phyloP scores from a whole-genome alignment of 768 basidiomycete genomes.

The Leccinum rimulosum region DNA sequence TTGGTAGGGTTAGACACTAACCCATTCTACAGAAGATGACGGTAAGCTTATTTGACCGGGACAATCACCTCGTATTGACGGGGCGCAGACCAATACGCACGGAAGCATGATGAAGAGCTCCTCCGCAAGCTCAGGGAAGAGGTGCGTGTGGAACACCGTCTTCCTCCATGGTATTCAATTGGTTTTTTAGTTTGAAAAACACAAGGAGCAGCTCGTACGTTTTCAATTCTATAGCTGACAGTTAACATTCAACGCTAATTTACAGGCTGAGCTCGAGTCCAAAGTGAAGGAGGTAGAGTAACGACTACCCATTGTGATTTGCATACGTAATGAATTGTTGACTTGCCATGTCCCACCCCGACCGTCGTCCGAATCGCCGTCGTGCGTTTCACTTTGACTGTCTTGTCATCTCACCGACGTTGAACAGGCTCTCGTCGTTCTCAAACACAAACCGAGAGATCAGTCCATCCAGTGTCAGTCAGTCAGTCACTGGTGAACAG shows the following conservation, averaged over 20 bases:
- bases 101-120: constrained; percentile 54
- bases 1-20: not conserved
- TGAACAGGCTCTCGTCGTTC: constrained; percentile 17
- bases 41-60: constrained; percentile 30
- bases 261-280: constrained; percentile 31
- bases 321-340: not conserved
- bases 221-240: constrained; percentile 4
- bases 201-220: constrained; percentile 35
- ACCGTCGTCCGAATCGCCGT: constrained; percentile 25
- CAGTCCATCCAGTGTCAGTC: constrained; percentile 24
- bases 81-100: constrained; percentile 59
- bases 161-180: not conserved
- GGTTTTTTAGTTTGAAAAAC: constrained; percentile 26
- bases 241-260: constrained; percentile 12
- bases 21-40: constrained; percentile 55
- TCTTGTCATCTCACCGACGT: not conserved
- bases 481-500: too few species aligned
- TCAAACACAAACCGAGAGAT: constrained; percentile 27
- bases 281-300: constrained; percentile 24
- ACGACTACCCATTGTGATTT: not conserved
- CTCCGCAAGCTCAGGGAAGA: constrained; percentile 56
- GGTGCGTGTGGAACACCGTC: constrained; percentile 39
- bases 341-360: not conserved
- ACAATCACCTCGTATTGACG: constrained; percentile 1
- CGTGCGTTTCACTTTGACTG: constrained; percentile 13